Conservation (phyloP, 2,329 filamentous ascomycete species). For the Plectosphaerella plurivora region DNA sequence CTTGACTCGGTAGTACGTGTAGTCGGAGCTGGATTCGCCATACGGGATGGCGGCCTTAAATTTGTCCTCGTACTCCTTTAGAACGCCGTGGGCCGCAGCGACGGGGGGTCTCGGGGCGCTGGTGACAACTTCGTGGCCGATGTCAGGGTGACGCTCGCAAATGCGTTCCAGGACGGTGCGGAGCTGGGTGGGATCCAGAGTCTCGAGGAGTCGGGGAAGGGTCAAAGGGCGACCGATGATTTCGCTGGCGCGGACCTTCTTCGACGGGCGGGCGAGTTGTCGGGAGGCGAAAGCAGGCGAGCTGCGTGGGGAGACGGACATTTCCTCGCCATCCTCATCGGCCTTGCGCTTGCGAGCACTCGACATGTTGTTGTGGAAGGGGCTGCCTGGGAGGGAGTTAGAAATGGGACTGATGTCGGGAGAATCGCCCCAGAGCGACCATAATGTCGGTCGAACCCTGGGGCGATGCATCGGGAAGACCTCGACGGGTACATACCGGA, state of each 20-base stretch:
- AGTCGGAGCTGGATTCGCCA: constrained; percentile 80
- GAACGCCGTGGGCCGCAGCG: constrained; percentile 71
- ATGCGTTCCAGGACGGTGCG: constrained; percentile 84
- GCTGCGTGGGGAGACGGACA: constrained; percentile 82
- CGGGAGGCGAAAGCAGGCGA: constrained; percentile 73
- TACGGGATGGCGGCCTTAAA: constrained; percentile 81
- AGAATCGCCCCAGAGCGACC: neutral
- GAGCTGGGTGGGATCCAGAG: constrained; percentile 79
- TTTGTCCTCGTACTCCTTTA: constrained; percentile 75
- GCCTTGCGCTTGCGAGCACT: constrained; percentile 78
- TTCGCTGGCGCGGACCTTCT: constrained; percentile 62
- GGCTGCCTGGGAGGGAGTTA: constrained; percentile 17
- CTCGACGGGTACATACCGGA: constrained; percentile 40
- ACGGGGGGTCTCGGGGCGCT: constrained; percentile 86
- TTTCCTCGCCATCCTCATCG: constrained; percentile 76
- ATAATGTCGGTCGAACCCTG: neutral
- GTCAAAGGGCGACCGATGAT: constrained; percentile 52
- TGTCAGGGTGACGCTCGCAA: constrained; percentile 82
- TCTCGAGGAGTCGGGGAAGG: constrained; percentile 79
- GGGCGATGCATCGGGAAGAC: constrained; percentile 19
- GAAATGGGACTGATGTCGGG: neutral
- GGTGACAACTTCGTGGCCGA: constrained; percentile 78
- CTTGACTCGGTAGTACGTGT: constrained; percentile 89
- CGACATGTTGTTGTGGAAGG: constrained; percentile 49
- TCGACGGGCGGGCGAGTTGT: constrained; percentile 61